Evolutionary conservation across 345 rosid genomes (phyloP).

Genomic region (Angophora floribunda): DNA sequence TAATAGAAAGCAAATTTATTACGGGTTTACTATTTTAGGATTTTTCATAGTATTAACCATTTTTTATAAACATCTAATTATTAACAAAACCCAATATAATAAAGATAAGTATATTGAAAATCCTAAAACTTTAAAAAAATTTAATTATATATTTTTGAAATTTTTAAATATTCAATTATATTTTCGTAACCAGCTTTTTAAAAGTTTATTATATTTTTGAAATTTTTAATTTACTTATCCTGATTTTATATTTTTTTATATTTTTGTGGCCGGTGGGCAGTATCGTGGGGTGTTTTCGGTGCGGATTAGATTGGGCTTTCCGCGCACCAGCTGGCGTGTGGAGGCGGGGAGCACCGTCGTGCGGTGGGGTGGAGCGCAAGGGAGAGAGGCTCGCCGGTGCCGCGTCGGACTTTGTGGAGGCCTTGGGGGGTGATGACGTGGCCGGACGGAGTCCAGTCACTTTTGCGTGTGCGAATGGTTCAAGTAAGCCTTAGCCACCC

Average conservation of each 20-base stretch:
- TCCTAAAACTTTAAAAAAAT: no score
- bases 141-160: no score
- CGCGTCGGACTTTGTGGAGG: constrained; percentile 23
- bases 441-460: constrained; percentile 5
- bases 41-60: accelerated
- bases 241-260: no score
- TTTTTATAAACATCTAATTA: background rate
- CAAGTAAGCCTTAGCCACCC: constrained; percentile 7
- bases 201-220: no score
- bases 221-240: no score
- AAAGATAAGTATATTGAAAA: no score
- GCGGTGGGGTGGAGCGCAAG: background rate
- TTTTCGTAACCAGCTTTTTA: no score
- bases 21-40: accelerated
- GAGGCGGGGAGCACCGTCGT: background rate
- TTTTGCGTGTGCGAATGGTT: constrained; percentile 12
- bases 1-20: background rate
- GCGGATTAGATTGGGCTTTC: background rate
- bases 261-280: background rate
- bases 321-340: background rate
- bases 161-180: no score
- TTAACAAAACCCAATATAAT: background rate
- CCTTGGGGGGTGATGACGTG: constrained; percentile 16
- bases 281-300: background rate
- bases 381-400: background rate